Base-by-base conservation (phyloP, 2,329 filamentous ascomycete species). In the Aureobasidium pullulans region DNA sequence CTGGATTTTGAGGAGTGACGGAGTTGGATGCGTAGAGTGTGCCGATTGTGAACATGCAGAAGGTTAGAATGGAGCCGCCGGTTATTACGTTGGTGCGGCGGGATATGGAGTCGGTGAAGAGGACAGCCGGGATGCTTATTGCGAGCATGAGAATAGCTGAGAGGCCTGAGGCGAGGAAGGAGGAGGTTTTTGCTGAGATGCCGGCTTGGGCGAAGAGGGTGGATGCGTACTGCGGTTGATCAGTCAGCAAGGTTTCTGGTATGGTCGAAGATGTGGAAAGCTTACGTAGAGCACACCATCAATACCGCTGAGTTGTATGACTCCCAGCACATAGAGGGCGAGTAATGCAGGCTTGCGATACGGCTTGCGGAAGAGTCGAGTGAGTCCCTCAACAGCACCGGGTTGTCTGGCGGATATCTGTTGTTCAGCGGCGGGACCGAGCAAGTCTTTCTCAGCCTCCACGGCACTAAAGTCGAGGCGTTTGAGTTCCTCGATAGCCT, bases 221-320 rank as follows among this genome's bases (percentile, higher is more conserved):
- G 0, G 82, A 82, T 0, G 83, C 82, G 60, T 85, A 85, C 77
- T 83, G 44, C 8, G n/a, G 7, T 13, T 37, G 10, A 28, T 28
- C 7, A 2, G 8, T 44, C 42, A 44, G 42, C 42, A 8, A 6
- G 4, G 4, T 11, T 42, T 13, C 10, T 42, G 4, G 44, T 28
- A 28, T 8, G 40, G 56, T 9, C 15, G 3, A 28, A 13, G 23
- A 23, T 23, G 23, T 23, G 23, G 23, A 10, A 44, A 42, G 72
- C 77, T 67, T 66, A 82, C 81, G 60, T 84, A 86, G 28, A 84
- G 73, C 5, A 86, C 77, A 0, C 81, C 84, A 63, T 87, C 84
- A 52, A 86, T 86, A 0, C 84, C 83, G 31, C 76, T 81, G 0
- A 86, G 70, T 64, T 87, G 84, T 34, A 82, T 76, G 75, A 84